Evolutionary conservation across 176 grass and related monocot genomes (phyloP).

Genomic region (Musa troglodytarum): DNA sequence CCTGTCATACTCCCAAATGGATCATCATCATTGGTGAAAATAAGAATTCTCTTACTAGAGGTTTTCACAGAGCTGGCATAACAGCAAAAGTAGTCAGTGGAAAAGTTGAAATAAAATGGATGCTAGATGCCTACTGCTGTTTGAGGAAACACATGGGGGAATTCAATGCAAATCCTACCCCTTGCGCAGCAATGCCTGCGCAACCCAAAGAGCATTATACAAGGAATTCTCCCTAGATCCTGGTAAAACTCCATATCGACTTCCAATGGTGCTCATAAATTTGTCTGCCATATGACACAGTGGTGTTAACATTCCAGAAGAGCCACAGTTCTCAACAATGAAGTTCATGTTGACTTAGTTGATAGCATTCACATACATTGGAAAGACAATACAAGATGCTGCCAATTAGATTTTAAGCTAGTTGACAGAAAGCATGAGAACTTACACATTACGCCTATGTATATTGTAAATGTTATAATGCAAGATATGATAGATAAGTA

Average conservation of each 20-base stretch:
- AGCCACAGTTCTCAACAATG: neutral
- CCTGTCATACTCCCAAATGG: slow-evolving; percentile 72
- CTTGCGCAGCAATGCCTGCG: slow-evolving; percentile 79
- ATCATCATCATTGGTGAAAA: slow-evolving; percentile 95
- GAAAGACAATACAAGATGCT: neutral
- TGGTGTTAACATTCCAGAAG: neutral
- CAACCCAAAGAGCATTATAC: slow-evolving; percentile 94
- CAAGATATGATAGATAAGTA: neutral
- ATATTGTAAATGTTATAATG: neutral
- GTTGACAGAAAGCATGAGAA: neutral
- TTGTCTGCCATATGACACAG: slow-evolving; percentile 30
- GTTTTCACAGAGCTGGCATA: slow-evolving; percentile 62
- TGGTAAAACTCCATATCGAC: slow-evolving; percentile 65
- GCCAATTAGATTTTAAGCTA: neutral
- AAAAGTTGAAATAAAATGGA: slow-evolving; percentile 8
- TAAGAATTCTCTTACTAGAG: slow-evolving; percentile 62
- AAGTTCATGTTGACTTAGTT: neutral
- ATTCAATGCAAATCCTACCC: slow-evolving; percentile 36
- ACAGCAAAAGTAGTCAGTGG: neutral
- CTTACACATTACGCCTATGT: neutral
- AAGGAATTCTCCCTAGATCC: slow-evolving; percentile 84
- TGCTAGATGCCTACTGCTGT: neutral
- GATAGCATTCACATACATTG: neutral
- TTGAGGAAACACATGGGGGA: neutral
- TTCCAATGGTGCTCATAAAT: slow-evolving; percentile 77